Conservation (phyloP, 352 stramenopile genomes). For the Phytophthora hibernalis region DNA sequence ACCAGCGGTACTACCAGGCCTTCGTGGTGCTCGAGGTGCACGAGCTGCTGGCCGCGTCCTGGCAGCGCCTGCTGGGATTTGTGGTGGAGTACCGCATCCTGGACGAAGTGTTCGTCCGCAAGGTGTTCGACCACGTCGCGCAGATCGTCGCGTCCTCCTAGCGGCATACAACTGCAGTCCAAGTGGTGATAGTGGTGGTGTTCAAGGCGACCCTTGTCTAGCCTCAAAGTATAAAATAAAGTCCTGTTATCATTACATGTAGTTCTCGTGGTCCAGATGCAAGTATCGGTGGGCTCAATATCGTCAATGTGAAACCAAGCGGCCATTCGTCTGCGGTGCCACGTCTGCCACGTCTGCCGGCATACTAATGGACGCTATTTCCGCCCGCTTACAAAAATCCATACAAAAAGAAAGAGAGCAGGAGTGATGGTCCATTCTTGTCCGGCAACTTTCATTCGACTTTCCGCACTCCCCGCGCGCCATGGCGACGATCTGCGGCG, state of each 20-base stretch:
- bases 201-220: too few species aligned
- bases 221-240: constrained; percentile 38
- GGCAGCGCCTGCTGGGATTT: constrained; percentile 70
- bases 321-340: too few species aligned
- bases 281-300: too few species aligned
- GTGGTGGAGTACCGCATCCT: constrained; percentile 69
- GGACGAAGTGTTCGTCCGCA: constrained; percentile 61
- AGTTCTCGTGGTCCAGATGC: too few species aligned
- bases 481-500: constrained; percentile 54
- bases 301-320: too few species aligned
- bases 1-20: constrained; percentile 56
- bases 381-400: background rate
- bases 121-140: constrained; percentile 61
- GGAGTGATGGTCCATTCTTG: constrained; percentile 22
- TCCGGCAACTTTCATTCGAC: constrained; percentile 30
- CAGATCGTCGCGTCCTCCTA: constrained; percentile 46
- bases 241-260: constrained; percentile 3
- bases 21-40: constrained; percentile 69
- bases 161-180: background rate
- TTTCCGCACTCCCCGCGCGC: constrained; percentile 9
- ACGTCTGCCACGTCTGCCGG: too few species aligned
- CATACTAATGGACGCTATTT: background rate
- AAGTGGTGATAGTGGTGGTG: too few species aligned
- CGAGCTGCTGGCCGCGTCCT: constrained; percentile 60
- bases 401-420: constrained; percentile 27